Evolutionary conservation across 2,329 filamentous ascomycete species (phyloP), one percentile per base, ranked within the genome.

Genomic region (Arthrobotrys entomopaga): DNA sequence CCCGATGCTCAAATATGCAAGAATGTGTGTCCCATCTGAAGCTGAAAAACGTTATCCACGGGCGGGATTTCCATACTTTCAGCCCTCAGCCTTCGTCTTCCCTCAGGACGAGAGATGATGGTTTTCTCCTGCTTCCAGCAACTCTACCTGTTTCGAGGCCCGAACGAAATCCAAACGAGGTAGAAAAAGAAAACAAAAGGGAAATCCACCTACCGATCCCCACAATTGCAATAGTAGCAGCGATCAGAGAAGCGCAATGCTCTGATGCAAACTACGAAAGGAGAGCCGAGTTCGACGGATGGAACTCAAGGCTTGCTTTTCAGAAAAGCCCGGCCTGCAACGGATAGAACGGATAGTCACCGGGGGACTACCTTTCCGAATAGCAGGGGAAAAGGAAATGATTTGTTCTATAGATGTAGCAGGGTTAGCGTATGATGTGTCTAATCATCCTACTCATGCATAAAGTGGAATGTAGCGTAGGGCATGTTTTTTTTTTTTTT

Each of bases 371-470:
- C 46, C 61, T 73, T 24, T 42, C 40, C 52, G 26, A 48, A n/a
- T 20, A 58, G 63, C 40, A 58, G 54, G 38, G 29, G 29, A 54
- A 65, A 72, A 58, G 50, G 34, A 15, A 57, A 56, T 65, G 49
- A 64, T 59, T 58, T 57, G 60, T 65, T 34, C 69, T 73, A 66
- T 58, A 38, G 29, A 73, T 40, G 66, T 57, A 56, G 50, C 24
- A 73, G 61, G 69, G 60, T 73, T 73, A 73, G 69, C 57, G 69
- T 65, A 65, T 73, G 61, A 66, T 56, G 69, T 73, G 69, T 73
- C 61, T 73, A 65, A 57, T 61, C 61, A 65, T 58, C 60, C 56
- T 61, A 66, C 60, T 66, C 69, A 73, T 73, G 69, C 69, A 66
- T 73, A 54, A 60, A 66, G 54, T 56, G 69, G 69, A 73, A 73